phyloP scores from a whole-genome alignment of 1,284 basidiomycete genomes.

The Omphalotus olearius region DNA sequence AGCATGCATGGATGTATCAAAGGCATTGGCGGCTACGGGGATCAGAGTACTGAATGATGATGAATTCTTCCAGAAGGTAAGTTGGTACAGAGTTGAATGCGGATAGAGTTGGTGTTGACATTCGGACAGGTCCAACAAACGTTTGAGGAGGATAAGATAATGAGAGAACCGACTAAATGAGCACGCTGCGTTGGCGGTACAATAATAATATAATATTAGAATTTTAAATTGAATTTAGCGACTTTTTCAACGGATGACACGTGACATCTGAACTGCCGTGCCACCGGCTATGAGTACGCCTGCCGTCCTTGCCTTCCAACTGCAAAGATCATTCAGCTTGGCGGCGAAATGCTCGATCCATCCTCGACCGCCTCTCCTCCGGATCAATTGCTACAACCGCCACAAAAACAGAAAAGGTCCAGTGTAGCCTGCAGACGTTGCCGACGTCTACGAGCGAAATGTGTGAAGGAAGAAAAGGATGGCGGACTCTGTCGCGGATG shows the following conservation, averaged over 20 bases:
- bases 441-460: constrained; percentile 16
- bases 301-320: no score
- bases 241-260: no score
- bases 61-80: constrained; percentile 35
- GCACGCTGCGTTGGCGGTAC: no score
- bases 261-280: no score
- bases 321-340: no score
- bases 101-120: neutral
- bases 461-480: constrained; percentile 15
- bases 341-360: constrained; percentile 15
- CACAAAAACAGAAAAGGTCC: constrained; percentile 16
- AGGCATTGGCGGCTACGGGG: constrained; percentile 56
- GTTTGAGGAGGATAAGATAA: constrained; percentile 23
- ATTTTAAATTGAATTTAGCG: no score
- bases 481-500: constrained; percentile 14
- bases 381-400: constrained; percentile 14
- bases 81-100: constrained; percentile 22
- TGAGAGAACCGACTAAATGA: neutral
- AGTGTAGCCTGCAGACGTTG: constrained; percentile 17
- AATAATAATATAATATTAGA: no score
- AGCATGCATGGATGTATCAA: constrained; percentile 50
- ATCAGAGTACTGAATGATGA: constrained; percentile 55
- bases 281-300: no score
- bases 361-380: constrained; percentile 8
- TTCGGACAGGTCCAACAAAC: constrained; percentile 22